Percentiles rank a stretch among this genome's conserved stretches.
Conservation (phyloP, 2,329 filamentous ascomycete genomes). For the Xylariaceae sp. region DNA sequence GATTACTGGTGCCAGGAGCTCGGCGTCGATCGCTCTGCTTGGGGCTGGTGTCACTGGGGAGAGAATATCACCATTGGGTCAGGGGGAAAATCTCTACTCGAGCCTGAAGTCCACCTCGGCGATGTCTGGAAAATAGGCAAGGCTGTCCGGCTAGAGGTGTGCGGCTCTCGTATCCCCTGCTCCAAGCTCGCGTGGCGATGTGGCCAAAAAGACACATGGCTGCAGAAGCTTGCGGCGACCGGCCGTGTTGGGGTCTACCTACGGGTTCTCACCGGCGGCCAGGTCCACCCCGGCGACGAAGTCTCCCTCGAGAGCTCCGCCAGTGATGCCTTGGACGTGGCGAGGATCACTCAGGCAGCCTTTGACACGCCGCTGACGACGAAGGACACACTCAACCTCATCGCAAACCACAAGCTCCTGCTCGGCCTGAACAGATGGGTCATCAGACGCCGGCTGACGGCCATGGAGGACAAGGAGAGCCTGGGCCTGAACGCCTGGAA, state of each 20-base stretch:
- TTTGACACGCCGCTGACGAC: constrained; percentile 17
- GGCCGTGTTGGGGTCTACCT: constrained; percentile 16
- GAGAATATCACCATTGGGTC: constrained; percentile 16
- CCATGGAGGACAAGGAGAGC: constrained; percentile 11
- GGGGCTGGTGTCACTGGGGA: constrained; percentile 20
- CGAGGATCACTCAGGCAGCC: constrained; percentile 11
- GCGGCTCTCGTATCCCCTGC: constrained; percentile 16
- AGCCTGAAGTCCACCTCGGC: constrained; percentile 14
- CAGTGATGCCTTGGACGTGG: constrained; percentile 10
- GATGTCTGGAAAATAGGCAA: constrained; percentile 17
- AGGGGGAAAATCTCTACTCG: constrained; percentile 7
- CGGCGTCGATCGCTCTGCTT: constrained; percentile 10
- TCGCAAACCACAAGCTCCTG: constrained; percentile 15
- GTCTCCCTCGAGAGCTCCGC: constrained; percentile 10
- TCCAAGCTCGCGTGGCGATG: constrained; percentile 18
- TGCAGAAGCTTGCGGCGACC: constrained; percentile 12
- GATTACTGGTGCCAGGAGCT: constrained; percentile 18
- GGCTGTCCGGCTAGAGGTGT: constrained; percentile 14
- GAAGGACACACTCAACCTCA: constrained; percentile 14
- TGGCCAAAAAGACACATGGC: constrained; percentile 17
- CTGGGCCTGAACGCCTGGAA: constrained; percentile 15
- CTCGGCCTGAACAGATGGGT: constrained; percentile 15
- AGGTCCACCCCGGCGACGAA: constrained; percentile 14
- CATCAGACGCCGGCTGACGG: constrained; percentile 6
- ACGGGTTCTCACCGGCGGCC: constrained; percentile 13